Conservation (phyloP, 163 green algal genomes). For the Prototheca stagnorum region DNA sequence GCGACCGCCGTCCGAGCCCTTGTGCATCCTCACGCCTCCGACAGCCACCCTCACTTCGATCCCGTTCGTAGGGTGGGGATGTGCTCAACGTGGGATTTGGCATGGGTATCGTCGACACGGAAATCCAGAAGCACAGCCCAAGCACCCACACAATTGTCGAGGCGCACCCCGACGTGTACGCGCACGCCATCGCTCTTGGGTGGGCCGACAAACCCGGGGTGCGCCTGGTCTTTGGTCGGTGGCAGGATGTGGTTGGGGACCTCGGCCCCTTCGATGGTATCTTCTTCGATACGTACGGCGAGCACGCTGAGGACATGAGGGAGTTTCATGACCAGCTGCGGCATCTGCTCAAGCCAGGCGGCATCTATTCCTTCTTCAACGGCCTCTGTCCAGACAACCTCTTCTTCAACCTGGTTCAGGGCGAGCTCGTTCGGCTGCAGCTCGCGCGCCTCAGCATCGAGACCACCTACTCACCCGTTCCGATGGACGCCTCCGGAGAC, state of each 20-base stretch:
- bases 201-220: conserved; percentile 66
- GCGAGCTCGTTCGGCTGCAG: conserved; percentile 15
- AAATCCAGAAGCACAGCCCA: conserved; percentile 41
- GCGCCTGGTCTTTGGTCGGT: conserved; percentile 65
- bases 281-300: conserved; percentile 87
- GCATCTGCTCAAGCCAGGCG: conserved; percentile 36
- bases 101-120: conserved; percentile 76
- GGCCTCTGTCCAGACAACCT: conserved; percentile 77
- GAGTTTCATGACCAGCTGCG: conserved; percentile 68
- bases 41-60: too few relatives aligned
- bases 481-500: conserved; percentile 19
- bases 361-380: conserved; percentile 91
- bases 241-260: conserved; percentile 55
- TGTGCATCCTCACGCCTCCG: too few relatives aligned
- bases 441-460: background rate
- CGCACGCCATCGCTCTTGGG: conserved; percentile 45
- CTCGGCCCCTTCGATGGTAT: conserved; percentile 65
- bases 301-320: conserved; percentile 80
- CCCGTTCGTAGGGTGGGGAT: conserved; percentile 16
- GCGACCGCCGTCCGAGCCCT: too few relatives aligned
- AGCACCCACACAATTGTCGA: conserved; percentile 82
- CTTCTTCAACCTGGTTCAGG: conserved; percentile 92
- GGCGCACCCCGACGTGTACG: conserved; percentile 77
- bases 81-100: conserved; percentile 95
- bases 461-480: conserved; percentile 17